phyloP scores from a whole-genome alignment of 345 rosid genomes.

The Anacardium occidentale region DNA sequence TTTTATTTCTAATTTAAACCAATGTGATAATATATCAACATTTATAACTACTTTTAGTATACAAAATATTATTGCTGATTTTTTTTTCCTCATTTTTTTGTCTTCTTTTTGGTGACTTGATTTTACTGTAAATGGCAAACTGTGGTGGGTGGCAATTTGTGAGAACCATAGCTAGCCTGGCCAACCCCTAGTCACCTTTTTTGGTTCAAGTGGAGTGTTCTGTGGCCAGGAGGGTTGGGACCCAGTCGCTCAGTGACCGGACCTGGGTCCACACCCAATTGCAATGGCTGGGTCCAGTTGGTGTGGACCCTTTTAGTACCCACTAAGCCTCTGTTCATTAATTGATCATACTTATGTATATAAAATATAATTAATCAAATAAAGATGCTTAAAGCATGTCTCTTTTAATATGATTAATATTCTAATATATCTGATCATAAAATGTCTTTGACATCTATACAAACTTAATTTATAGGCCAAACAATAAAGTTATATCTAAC shows the following conservation, averaged over 20 bases:
- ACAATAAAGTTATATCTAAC: too few relatives aligned
- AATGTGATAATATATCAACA: too few relatives aligned
- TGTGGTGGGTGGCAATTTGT: slow-evolving; percentile 10
- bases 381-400: too few relatives aligned
- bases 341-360: too few relatives aligned
- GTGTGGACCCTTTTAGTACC: slow-evolving; percentile 20
- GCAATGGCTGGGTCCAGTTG: slow-evolving; percentile 15
- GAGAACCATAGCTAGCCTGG: slow-evolving; percentile 8
- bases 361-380: too few relatives aligned
- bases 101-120: not conserved
- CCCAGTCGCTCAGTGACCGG: slow-evolving; percentile 23
- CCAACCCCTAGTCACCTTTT: not conserved
- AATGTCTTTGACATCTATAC: too few relatives aligned
- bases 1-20: too few relatives aligned
- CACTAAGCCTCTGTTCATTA: too few relatives aligned
- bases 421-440: too few relatives aligned
- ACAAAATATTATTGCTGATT: too few relatives aligned
- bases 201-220: not conserved
- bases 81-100: not conserved
- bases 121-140: not conserved
- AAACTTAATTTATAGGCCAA: too few relatives aligned
- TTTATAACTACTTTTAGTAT: too few relatives aligned
- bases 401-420: not conserved
- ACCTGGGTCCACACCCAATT: slow-evolving; percentile 21
- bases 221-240: slow-evolving; percentile 16